Percentiles rank a stretch among this genome's conserved stretches.
phyloP scores from a whole-genome alignment of 169 alveolate species.

The Besnoitia besnoiti region DNA sequence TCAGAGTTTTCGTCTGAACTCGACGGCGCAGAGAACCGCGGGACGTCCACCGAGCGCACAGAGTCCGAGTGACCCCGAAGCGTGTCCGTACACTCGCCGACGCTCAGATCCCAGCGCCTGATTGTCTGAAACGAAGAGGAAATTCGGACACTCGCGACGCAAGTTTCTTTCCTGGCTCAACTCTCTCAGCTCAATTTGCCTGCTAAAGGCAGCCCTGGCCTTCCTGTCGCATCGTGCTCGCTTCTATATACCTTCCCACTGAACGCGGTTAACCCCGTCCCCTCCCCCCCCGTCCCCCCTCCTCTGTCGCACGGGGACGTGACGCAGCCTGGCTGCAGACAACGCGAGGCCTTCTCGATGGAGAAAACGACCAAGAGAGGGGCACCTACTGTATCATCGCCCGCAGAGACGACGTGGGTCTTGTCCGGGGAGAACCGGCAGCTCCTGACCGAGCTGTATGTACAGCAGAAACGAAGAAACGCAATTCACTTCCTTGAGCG shows the following conservation, averaged over 20 bases:
- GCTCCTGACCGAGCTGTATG: background rate
- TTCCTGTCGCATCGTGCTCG: too few species aligned
- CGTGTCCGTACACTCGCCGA: background rate
- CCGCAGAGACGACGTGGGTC: constrained; percentile 18
- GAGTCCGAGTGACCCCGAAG: constrained; percentile 13
- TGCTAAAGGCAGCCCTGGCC: too few species aligned
- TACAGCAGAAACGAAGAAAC: background rate
- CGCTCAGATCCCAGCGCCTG: constrained; percentile 37
- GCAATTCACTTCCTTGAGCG: too few species aligned
- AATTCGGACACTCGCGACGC: background rate
- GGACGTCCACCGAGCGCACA: constrained; percentile 13
- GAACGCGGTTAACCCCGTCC: too few species aligned
- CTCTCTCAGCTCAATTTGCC: too few species aligned
- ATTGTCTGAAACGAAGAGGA: background rate
- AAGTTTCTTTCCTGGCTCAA: too few species aligned
- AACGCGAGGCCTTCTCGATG: too few species aligned
- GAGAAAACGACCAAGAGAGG: too few species aligned
- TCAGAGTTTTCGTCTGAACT: background rate
- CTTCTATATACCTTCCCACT: too few species aligned
- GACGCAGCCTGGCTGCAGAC: too few species aligned
- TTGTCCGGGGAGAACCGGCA: background rate
- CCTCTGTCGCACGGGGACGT: too few species aligned
- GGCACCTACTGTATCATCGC: constrained; percentile 29
- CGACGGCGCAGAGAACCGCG: background rate
- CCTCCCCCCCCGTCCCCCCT: too few species aligned